These are phyloP conservation scores for Cajanus cajan DNA, from an alignment of 306 rosid genomes.

Conservation along the genomic window DNA sequence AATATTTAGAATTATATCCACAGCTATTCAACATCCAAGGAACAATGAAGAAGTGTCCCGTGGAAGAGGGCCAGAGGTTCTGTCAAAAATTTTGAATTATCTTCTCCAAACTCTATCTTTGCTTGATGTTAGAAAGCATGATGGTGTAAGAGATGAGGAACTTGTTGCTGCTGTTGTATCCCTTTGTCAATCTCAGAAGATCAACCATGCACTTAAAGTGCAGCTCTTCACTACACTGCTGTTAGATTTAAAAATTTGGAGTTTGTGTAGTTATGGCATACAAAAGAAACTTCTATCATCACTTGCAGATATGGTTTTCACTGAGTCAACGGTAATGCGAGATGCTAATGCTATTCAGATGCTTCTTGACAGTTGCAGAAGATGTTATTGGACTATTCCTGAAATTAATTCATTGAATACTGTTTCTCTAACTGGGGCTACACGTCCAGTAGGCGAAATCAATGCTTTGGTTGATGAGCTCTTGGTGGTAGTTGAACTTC, in stretches of 20 bases:
- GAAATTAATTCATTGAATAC: slow-evolving; percentile 79
- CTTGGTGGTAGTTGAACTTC: slow-evolving; percentile 87
- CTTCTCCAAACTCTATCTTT: slow-evolving; percentile 83
- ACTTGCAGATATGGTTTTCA: slow-evolving; percentile 99
- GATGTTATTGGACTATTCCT: slow-evolving; percentile 86
- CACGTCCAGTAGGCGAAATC: slow-evolving; percentile 91
- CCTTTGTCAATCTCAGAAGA: slow-evolving; percentile 84
- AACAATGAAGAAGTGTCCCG: slow-evolving; percentile 92
- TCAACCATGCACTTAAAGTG: slow-evolving; percentile 79
- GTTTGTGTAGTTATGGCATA: slow-evolving; percentile 94
- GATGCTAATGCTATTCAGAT: slow-evolving; percentile 97
- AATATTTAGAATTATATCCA: slow-evolving; percentile 49
- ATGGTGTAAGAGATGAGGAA: slow-evolving; percentile 86
- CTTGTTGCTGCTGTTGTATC: slow-evolving; percentile 91
- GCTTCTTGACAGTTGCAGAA: slow-evolving; percentile 98
- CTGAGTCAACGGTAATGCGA: slow-evolving; percentile 86
- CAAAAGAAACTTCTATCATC: slow-evolving; percentile 97
- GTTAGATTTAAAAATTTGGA: slow-evolving; percentile 89
- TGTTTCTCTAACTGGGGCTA: slow-evolving; percentile 59
- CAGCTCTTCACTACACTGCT: slow-evolving; percentile 84
- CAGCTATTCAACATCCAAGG: slow-evolving; percentile 71
- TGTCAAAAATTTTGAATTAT: slow-evolving; percentile 85
- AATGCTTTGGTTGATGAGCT: slow-evolving; percentile 99
- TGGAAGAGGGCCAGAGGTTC: slow-evolving; percentile 90
- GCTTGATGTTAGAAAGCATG: slow-evolving; percentile 66